Evolutionary conservation across 2,329 filamentous ascomycete genomes (phyloP), one percentile per base, ranked within the genome.

Genomic region (Venturia asperata): DNA sequence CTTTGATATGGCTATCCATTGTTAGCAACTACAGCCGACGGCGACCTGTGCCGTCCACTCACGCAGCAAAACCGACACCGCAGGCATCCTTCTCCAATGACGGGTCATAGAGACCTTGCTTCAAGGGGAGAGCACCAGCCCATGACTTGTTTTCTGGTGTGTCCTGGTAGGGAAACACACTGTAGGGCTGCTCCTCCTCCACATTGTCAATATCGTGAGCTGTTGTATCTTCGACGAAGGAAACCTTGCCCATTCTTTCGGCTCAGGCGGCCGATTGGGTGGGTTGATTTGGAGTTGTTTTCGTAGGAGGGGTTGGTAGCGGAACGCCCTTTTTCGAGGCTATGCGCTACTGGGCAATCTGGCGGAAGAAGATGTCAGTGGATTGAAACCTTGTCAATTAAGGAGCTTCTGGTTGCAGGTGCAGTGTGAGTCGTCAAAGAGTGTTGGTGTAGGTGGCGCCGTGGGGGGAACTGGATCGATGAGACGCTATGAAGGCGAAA

Each of bases 61-160:
- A 95, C 91, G 93, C 96, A 79, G 93, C 91, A 79, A 99, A 99
- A 77, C 94, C 94, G 74, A 99, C 94, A 90, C 94, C 94, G 76
- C 94, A 99, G 71, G 94, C 92, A 92, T 99, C 94, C 79, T 97
- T 97, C 81, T 97, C 94, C 69, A 95, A 86, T 77, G 88, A 87
- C 68, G 94, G 94, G 80, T 97, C 92, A 77, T 99, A 99, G 63
- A 99, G 86, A 83, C 93, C 94, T 87, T 97, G 93, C 87, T 96
- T 96, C 85, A 95, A 86, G 74, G 94, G 94, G 72, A 99, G 85
- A 75, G 93, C 90, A 74, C 92, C 91, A 72, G 93, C 94, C 94
- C 94, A 95, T 70, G 91, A 93, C 77, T 92, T 91, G 81, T 92
- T 91, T 77, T 92, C 87, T 67, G 87, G 80, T 65, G 77, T 79